phyloP scores from a whole-genome alignment of 2,329 filamentous ascomycete species.

The Orbilia brochopaga region DNA sequence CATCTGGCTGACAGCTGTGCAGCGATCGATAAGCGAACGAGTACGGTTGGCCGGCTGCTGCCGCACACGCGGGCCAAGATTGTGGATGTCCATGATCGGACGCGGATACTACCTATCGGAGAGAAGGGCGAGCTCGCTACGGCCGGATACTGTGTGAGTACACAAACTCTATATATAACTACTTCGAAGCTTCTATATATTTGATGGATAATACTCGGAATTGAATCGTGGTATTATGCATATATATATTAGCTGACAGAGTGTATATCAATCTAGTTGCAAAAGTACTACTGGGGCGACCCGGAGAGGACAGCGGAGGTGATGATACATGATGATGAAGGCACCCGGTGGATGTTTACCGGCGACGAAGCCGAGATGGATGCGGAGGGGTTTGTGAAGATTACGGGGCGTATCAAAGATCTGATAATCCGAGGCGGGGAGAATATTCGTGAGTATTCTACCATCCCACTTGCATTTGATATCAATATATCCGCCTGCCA shows the following conservation, averaged over 20 bases:
- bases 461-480: background rate
- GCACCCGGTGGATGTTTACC: slow-evolving; percentile 82
- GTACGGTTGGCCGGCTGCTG: slow-evolving; percentile 78
- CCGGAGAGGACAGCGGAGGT: slow-evolving; percentile 72
- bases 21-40: slow-evolving; percentile 67
- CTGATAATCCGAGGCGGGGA: slow-evolving; percentile 93
- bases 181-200: background rate
- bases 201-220: too few species aligned
- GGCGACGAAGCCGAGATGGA: slow-evolving; percentile 93
- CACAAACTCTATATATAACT: background rate
- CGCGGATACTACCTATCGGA: slow-evolving; percentile 67
- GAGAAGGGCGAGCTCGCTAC: slow-evolving; percentile 81
- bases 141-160: slow-evolving; percentile 81
- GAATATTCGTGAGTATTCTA: slow-evolving; percentile 63
- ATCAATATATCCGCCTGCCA: too few species aligned
- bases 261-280: slow-evolving; percentile 34
- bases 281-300: slow-evolving; percentile 86
- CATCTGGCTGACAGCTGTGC: background rate
- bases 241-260: too few species aligned
- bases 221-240: too few species aligned
- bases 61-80: slow-evolving; percentile 85
- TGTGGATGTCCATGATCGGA: slow-evolving; percentile 71
- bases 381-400: slow-evolving; percentile 74
- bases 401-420: slow-evolving; percentile 78
- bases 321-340: slow-evolving; percentile 65